Conservation (phyloP, 1,139 yeast genomes). For the Wickerhamomyces sp. region DNA sequence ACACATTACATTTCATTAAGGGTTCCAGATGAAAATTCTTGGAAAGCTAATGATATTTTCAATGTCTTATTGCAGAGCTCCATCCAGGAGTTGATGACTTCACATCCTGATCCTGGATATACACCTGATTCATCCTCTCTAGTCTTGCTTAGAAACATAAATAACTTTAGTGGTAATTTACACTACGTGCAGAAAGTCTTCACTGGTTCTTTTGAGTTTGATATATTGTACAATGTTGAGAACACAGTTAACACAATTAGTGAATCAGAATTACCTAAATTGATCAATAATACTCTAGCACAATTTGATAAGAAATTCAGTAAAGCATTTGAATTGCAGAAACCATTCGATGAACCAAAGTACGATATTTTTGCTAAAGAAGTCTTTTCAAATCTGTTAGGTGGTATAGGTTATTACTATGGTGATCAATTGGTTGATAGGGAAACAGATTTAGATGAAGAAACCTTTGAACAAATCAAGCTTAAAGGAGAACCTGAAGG, state of each 20-base stretch:
- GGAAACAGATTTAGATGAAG: conserved; percentile 61
- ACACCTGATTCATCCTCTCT: conserved; percentile 34
- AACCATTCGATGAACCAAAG: conserved; percentile 49
- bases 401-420: conserved; percentile 85
- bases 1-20: conserved; percentile 65
- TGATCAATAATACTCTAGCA: conserved; percentile 34
- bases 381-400: conserved; percentile 74
- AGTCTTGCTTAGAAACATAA: conserved; percentile 55
- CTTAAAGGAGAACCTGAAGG: conserved; percentile 54
- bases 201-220: conserved; percentile 74
- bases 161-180: conserved; percentile 65
- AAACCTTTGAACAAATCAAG: conserved; percentile 50
- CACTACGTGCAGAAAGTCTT: conserved; percentile 77
- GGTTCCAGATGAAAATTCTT: conserved; percentile 68
- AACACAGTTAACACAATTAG: conserved; percentile 41
- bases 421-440: conserved; percentile 89
- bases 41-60: conserved; percentile 81
- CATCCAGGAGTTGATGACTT: conserved; percentile 41
- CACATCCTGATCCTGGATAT: conserved; percentile 30
- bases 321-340: conserved; percentile 45
- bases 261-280: conserved; percentile 34
- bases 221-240: conserved; percentile 53
- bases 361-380: conserved; percentile 67
- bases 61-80: conserved; percentile 67
- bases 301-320: conserved; percentile 55